Base-by-base conservation (phyloP, 805 yeast species). In the Ogataea pini region DNA sequence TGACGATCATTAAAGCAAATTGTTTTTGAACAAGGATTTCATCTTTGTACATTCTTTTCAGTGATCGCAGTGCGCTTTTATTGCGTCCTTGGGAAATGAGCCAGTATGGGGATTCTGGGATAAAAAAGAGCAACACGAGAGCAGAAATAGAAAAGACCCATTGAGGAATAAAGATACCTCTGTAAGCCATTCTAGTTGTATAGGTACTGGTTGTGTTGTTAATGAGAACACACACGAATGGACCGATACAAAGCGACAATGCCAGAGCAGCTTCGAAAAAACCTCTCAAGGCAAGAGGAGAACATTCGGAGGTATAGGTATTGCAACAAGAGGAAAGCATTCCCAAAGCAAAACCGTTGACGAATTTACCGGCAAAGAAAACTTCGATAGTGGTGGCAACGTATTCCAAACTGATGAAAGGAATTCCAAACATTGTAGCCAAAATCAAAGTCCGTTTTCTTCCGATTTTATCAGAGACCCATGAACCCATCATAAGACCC, bases 221-320 rank as follows among this genome's bases (percentile, higher is more conserved):
- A 32, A 52, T 49, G 14, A 42, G 39, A 25, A 36, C 45, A 39
- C 53, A 49, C 8, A 47, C 36, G 12, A 50, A 50, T 3, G 55
- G 57, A 22, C 57, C 57, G 24, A 53, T 34, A 42, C 44, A 37
- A 61, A 75, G 63, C 45, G 75, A 68, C 37, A 72, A 71, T 32
- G 75, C 75, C 34, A 69, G 62, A 36, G 65, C 68, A 14, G 77
- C 67, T 3, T 67, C 58, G 40, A 50, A 64, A 53, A 75, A 76
- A 42, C 71, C 68, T 50, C 85, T 70, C 48, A 81, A 66, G 8
- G 72, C 72, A 13, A 76, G 57, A 0, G 85, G 85, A 51, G 80
- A 71, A 27, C 79, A 69, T 48, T 76, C 80, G 13, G 77, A 66
- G 10, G 73, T 70, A 54, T 74, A 76, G 3, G 76, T 58, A 1